Base-by-base conservation (phyloP, 257 asterid species). In the Handroanthus guayacan region DNA sequence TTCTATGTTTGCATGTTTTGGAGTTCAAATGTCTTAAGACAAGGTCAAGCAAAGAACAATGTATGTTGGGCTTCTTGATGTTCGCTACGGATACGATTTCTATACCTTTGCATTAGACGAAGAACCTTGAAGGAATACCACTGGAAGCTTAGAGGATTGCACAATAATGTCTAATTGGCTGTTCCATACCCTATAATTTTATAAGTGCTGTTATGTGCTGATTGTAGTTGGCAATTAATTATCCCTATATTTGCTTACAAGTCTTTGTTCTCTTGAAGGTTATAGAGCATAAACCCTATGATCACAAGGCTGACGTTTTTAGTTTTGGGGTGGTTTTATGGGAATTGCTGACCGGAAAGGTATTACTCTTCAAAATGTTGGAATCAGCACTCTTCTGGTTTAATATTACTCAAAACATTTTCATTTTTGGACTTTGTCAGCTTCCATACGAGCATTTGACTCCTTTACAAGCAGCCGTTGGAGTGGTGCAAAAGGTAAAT, bases 311-410 rank as follows among this genome's bases (percentile, higher is more conserved):
- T 10, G 96, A 91, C 67, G 83, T 89, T 67, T 91, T 91, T 76
- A 91, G 97, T 78, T 91, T 89, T 72, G 97, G 96, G 78, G 79
- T 89, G 62, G 92, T 91, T 48, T 52, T 91, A 34, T 91, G 97
- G 97, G 97, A 91, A 78, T 70, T 91, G 82, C 83, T 89, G 77
- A 86, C 96, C 0, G 94, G 97, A 79, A 88, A 91, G 97, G 97
- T 89, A 81, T 43, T 38, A 18, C 60, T 54, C 50, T 57, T 11
- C 16, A 10, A 39, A 1, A 50, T 17, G 4, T 57, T 65, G 11
- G 9, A 25, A 41, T 20, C 60, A 16, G 4, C 56, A 58, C 54
- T 50, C 18, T 36, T 9, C 37, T 72, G 20, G 75, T 41, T 60
- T 51, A 48, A 7, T n/a, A 41, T 48, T 65, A 8, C 58, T 72